A percentile compares a stretch with the other conserved stretches of the same genome.
phyloP scores from a whole-genome alignment of 208 protist genomes.

The Polymyxa betae region DNA sequence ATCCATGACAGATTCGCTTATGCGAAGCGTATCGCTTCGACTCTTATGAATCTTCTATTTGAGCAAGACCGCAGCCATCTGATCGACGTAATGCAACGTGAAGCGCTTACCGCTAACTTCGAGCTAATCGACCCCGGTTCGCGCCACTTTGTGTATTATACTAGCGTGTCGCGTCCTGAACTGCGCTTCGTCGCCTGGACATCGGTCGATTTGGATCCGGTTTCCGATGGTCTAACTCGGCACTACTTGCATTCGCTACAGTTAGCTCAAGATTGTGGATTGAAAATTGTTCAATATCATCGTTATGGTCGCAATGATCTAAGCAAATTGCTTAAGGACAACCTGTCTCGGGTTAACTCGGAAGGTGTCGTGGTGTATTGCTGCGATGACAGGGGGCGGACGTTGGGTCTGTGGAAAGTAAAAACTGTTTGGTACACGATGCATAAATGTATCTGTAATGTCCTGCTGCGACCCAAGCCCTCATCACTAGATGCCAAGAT shows the following conservation, averaged over 20 bases:
- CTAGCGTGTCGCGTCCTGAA: background rate
- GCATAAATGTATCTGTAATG: background rate
- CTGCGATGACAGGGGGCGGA: background rate
- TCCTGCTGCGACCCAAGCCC: too few species aligned
- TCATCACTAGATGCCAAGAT: too few species aligned
- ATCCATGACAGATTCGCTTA: background rate
- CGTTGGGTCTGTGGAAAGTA: conserved; percentile 27
- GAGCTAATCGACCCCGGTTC: conserved; percentile 17
- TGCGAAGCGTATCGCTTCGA: background rate
- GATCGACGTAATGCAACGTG: background rate
- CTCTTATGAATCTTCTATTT: background rate
- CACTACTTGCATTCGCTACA: conserved; percentile 11
- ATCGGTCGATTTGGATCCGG: background rate
- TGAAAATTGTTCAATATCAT: background rate
- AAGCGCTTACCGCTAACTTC: background rate
- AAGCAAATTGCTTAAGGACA: background rate
- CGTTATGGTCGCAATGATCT: background rate
- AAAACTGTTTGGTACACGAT: conserved; percentile 45
- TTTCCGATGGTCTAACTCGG: background rate
- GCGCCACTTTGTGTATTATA: conserved; percentile 1
- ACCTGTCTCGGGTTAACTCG: background rate
- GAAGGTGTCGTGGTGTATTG: conserved; percentile 33
- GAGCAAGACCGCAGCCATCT: background rate
- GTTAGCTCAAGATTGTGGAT: background rate
- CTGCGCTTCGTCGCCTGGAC: conserved; percentile 38